Percentiles rank a stretch among this genome's conserved stretches.
Evolutionary conservation across 176 grass and related monocot species (phyloP).

Genomic region (Eleusine coracana): DNA sequence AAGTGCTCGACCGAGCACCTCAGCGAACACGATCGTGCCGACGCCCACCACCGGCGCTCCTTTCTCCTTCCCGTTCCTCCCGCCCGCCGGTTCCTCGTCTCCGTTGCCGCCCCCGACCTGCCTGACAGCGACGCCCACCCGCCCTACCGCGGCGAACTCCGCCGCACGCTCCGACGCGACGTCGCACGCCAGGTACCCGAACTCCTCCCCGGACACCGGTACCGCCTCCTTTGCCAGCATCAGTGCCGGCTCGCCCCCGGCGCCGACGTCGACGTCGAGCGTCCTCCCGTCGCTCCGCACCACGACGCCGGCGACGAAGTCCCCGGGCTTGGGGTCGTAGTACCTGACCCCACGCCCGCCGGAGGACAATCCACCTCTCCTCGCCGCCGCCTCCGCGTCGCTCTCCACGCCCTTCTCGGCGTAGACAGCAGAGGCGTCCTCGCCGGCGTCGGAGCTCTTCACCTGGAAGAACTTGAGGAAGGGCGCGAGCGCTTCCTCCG

Average conservation of each 20-base stretch:
- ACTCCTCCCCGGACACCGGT: conserved; percentile 59
- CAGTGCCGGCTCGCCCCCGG: conserved; percentile 55
- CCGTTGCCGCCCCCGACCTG: conserved; percentile 7
- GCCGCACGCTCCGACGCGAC: conserved; percentile 36
- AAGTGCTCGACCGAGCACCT: conserved; percentile 86
- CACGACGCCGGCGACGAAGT: conserved; percentile 77
- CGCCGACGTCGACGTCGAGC: conserved; percentile 67
- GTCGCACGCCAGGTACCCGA: conserved; percentile 53
- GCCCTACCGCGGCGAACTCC: conserved; percentile 47
- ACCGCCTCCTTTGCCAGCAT: conserved; percentile 78
- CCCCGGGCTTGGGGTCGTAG: conserved; percentile 71
- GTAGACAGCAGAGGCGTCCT: background rate
- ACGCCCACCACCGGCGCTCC: conserved; percentile 44
- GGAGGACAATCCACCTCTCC: background rate
- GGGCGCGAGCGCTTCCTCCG: conserved; percentile 58
- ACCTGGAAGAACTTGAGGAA: conserved; percentile 81
- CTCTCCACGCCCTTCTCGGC: background rate
- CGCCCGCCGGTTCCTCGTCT: background rate
- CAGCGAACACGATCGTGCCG: conserved; percentile 67
- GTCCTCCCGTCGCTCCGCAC: conserved; percentile 59
- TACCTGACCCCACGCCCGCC: conserved; percentile 41
- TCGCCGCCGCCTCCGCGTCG: background rate
- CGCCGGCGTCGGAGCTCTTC: conserved; percentile 35
- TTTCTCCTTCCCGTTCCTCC: conserved; percentile 42
- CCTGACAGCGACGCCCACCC: conserved; percentile 61